phyloP scores from a whole-genome alignment of 2,329 filamentous ascomycete species.

The Fusarium secorum region DNA sequence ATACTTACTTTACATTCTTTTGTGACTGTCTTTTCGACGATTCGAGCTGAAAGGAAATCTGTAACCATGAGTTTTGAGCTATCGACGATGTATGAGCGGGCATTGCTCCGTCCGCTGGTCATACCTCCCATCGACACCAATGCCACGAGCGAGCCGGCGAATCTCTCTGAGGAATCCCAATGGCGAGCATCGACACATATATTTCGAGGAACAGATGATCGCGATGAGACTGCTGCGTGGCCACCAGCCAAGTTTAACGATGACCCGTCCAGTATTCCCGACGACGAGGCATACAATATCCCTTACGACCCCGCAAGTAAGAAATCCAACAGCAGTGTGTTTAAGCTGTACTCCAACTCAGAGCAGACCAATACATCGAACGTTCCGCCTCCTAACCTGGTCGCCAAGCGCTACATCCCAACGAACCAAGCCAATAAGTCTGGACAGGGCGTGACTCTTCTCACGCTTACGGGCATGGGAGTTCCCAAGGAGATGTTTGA shows the following conservation, averaged over 20 bases:
- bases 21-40: fast-evolving
- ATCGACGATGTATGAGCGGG: neutral
- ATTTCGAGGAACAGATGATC: neutral
- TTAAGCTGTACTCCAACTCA: neutral
- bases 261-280: neutral
- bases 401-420: neutral
- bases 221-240: neutral
- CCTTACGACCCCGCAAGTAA: neutral
- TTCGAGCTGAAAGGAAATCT: fast-evolving
- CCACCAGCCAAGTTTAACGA: neutral
- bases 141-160: neutral
- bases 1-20: fast-evolving
- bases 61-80: neutral
- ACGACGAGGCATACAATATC: neutral
- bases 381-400: fast-evolving
- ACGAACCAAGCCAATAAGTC: neutral
- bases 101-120: neutral
- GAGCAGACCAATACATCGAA: fast-evolving
- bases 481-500: neutral
- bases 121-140: neutral
- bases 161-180: neutral
- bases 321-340: fast-evolving
- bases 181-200: neutral
- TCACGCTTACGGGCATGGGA: neutral
- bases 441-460: neutral